These are phyloP conservation scores for Phytophthora podocarpi DNA, from an alignment of 352 stramenopile genomes.

Conservation along the genomic window DNA sequence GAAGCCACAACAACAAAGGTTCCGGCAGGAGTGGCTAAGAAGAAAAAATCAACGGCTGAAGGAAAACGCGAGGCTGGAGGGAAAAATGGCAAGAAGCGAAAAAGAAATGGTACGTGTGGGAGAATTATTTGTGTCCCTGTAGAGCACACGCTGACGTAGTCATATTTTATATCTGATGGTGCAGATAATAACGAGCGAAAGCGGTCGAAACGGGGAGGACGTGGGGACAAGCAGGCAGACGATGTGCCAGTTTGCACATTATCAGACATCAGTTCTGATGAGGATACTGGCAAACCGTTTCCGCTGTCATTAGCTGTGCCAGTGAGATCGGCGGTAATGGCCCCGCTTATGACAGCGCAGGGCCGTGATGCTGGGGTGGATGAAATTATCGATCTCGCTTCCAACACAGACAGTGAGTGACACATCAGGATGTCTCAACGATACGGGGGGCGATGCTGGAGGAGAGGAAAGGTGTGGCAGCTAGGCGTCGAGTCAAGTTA, in stretches of 20 bases:
- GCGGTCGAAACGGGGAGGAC: slow-evolving; percentile 23
- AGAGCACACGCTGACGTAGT: slow-evolving; percentile 7
- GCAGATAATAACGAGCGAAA: slow-evolving; percentile 22
- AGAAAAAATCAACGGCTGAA: slow-evolving; percentile 7
- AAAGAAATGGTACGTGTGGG: slow-evolving; percentile 36
- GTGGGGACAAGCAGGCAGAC: slow-evolving; percentile 4
- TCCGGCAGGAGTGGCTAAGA: slow-evolving; percentile 11
- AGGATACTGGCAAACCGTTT: slow-evolving; percentile 32
- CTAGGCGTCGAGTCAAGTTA: not conserved
- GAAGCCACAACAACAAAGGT: not conserved
- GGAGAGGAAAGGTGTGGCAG: not conserved
- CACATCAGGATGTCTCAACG: not conserved
- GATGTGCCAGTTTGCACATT: slow-evolving; percentile 32
- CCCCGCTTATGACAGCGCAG: slow-evolving; percentile 16
- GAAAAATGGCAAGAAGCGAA: slow-evolving; percentile 35
- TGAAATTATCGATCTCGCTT: slow-evolving; percentile 55
- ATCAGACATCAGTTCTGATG: slow-evolving; percentile 50
- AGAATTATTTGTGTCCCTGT: not conserved
- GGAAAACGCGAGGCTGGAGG: slow-evolving; percentile 16
- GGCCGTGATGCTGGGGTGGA: slow-evolving; percentile 12
- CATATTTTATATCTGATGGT: slow-evolving; percentile 1
- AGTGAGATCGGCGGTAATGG: slow-evolving; percentile 9
- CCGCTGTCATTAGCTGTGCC: slow-evolving; percentile 29
- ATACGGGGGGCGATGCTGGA: not conserved
- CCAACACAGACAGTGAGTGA: slow-evolving; percentile 58